These are phyloP conservation scores for Chlorella sp. DNA, from an alignment of 139 green algal species.

Conservation along the genomic window DNA sequence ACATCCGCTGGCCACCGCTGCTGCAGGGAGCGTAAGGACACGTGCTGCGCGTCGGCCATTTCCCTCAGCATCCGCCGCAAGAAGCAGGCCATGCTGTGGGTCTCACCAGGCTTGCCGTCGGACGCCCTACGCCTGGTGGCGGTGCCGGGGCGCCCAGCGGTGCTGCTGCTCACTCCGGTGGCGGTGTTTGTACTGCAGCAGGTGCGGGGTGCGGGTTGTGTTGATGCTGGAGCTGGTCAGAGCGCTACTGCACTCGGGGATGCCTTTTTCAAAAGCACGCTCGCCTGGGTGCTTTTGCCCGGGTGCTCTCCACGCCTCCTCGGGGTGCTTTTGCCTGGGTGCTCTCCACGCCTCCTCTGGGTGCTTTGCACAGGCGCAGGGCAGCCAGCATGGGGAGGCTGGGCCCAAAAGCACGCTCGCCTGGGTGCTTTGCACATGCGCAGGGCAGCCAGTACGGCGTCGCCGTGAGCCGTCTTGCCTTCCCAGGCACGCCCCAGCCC, in stretches of 20 bases:
- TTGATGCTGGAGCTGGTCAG: too few species aligned
- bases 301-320: not conserved
- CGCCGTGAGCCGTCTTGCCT: slow-evolving; percentile 42
- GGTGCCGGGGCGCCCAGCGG: slow-evolving; percentile 59
- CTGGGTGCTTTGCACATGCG: too few species aligned
- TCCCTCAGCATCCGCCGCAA: slow-evolving; percentile 22
- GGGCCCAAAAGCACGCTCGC: too few species aligned
- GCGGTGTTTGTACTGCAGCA: slow-evolving; percentile 72
- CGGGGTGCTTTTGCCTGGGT: too few species aligned
- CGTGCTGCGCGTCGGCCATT: not conserved
- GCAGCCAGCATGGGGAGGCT: too few species aligned
- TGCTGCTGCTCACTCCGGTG: slow-evolving; percentile 65
- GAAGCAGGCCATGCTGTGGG: slow-evolving; percentile 77
- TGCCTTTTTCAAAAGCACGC: not conserved
- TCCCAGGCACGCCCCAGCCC: slow-evolving; percentile 36
- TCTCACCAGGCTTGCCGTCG: slow-evolving; percentile 52
- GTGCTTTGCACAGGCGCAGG: too few species aligned
- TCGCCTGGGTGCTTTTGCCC: not conserved
- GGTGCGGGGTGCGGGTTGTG: too few species aligned
- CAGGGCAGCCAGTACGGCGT: slow-evolving; percentile 44
- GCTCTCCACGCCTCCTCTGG: too few species aligned
- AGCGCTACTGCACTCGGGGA: too few species aligned
- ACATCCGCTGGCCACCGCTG: too few species aligned
- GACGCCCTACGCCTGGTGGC: slow-evolving; percentile 64
- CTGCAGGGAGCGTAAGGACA: not conserved